A percentile compares a stretch with the other conserved stretches of the same genome.
Evolutionary conservation across 306 rosid species (phyloP).

Genomic region (Corylus heterophylla): DNA sequence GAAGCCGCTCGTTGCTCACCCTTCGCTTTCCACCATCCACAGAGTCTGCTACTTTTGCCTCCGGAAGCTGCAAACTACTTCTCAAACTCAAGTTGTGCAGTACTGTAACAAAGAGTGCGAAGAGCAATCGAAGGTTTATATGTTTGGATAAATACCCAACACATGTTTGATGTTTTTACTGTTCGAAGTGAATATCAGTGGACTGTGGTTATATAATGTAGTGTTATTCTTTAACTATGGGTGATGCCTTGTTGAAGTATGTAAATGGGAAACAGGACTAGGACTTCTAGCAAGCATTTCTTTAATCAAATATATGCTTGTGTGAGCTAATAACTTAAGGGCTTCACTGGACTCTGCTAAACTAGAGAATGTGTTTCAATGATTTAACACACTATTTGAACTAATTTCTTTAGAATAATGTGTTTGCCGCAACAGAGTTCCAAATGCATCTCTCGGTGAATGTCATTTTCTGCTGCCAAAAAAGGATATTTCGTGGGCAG

Average conservation of each 20-base stretch:
- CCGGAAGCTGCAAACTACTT: constrained; percentile 29
- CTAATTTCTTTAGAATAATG: not conserved
- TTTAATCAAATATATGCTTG: not conserved
- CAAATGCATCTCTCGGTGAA: not conserved
- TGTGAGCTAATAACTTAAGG: not conserved
- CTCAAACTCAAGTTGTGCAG: constrained; percentile 25
- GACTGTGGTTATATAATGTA: not conserved
- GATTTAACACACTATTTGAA: not conserved
- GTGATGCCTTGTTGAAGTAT: not conserved
- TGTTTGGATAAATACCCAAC: constrained; percentile 14
- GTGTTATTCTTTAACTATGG: not conserved
- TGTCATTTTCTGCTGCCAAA: not conserved
- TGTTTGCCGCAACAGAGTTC: not conserved
- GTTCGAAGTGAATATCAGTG: not conserved
- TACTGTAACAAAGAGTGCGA: constrained; percentile 61
- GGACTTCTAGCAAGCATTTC: not conserved
- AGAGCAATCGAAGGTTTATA: constrained; percentile 46
- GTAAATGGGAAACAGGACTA: not conserved
- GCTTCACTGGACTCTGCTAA: not conserved
- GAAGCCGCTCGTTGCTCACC: constrained; percentile 64
- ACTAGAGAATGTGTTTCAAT: not conserved
- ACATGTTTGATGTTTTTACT: constrained; percentile 40
- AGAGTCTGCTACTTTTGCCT: constrained; percentile 71
- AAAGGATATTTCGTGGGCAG: not conserved
- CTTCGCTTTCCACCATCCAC: constrained; percentile 47